Percentiles rank a stretch among this genome's conserved stretches.
phyloP scores from a whole-genome alignment of 805 yeast species.

The Candida hungchunana region DNA sequence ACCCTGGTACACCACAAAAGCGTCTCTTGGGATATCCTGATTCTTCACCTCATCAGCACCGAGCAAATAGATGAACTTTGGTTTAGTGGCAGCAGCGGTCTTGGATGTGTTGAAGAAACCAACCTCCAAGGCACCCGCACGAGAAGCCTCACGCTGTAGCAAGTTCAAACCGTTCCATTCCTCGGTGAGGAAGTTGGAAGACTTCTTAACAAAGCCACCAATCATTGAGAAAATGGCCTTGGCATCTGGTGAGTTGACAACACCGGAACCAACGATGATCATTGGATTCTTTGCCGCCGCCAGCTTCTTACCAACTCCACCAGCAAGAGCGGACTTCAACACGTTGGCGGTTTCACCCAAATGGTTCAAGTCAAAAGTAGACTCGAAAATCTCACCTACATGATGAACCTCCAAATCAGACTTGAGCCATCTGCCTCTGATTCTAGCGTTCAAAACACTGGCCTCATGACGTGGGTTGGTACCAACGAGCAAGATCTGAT shows the following conservation, averaged over 20 bases:
- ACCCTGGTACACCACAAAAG: slow-evolving; percentile 86
- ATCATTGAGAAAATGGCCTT: slow-evolving; percentile 54
- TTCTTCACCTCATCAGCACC: slow-evolving; percentile 80
- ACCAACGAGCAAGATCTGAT: slow-evolving; percentile 74
- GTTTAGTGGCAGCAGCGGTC: slow-evolving; percentile 41
- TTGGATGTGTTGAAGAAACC: slow-evolving; percentile 54
- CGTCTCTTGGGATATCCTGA: slow-evolving; percentile 71
- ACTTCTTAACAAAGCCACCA: slow-evolving; percentile 53
- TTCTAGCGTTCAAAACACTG: slow-evolving; percentile 79
- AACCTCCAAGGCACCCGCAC: slow-evolving; percentile 81
- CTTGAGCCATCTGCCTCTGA: slow-evolving; percentile 76
- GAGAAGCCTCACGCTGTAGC: slow-evolving; percentile 82
- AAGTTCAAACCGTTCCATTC: slow-evolving; percentile 82
- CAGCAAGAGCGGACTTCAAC: slow-evolving; percentile 55
- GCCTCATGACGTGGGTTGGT: slow-evolving; percentile 90
- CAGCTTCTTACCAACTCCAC: slow-evolving; percentile 66
- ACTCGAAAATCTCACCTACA: slow-evolving; percentile 73
- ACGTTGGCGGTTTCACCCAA: slow-evolving; percentile 59
- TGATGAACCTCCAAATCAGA: slow-evolving; percentile 63
- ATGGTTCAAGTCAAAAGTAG: slow-evolving; percentile 64
- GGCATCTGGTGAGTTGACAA: slow-evolving; percentile 63
- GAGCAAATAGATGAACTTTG: slow-evolving; percentile 74
- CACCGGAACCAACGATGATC: slow-evolving; percentile 78
- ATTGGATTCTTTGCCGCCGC: slow-evolving; percentile 66
- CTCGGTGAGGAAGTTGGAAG: slow-evolving; percentile 55